Conservation (phyloP, 768 basidiomycete genomes). For the Lentinus tigrinus region DNA sequence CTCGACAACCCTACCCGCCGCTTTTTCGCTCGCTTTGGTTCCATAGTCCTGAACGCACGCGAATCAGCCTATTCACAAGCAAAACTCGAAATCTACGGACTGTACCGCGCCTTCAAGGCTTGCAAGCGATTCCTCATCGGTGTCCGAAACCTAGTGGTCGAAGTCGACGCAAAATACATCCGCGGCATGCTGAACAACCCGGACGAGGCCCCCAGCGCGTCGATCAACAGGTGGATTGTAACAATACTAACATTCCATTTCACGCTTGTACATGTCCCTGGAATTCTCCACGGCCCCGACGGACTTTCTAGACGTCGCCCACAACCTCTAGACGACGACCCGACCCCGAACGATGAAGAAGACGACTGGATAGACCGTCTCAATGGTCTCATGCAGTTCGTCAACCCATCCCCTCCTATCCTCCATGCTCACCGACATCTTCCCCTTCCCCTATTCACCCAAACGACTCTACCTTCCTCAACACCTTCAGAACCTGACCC, state of each 20-base stretch:
- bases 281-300: conserved; percentile 27
- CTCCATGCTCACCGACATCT: background rate
- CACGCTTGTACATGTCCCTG: conserved; percentile 37
- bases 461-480: background rate
- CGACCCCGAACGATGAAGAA: background rate
- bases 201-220: conserved; percentile 36
- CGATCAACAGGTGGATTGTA: conserved; percentile 44
- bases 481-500: background rate
- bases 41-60: conserved; percentile 34
- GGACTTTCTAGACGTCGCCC: conserved; percentile 28
- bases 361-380: conserved; percentile 19
- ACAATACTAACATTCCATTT: conserved; percentile 39
- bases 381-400: conserved; percentile 8
- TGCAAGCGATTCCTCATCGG: conserved; percentile 31
- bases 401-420: background rate
- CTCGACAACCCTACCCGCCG: conserved; percentile 3
- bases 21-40: conserved; percentile 35
- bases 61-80: conserved; percentile 24
- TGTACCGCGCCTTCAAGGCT: conserved; percentile 13
- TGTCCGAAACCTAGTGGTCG: conserved; percentile 32
- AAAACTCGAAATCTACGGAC: conserved; percentile 30
- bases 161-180: conserved; percentile 40
- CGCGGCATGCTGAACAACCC: conserved; percentile 41
- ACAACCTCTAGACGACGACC: conserved; percentile 1
- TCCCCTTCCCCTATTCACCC: no score